These are phyloP conservation scores for Dactylella cylindrospora DNA, from an alignment of 2,329 filamentous ascomycete genomes.

Conservation along the genomic window DNA sequence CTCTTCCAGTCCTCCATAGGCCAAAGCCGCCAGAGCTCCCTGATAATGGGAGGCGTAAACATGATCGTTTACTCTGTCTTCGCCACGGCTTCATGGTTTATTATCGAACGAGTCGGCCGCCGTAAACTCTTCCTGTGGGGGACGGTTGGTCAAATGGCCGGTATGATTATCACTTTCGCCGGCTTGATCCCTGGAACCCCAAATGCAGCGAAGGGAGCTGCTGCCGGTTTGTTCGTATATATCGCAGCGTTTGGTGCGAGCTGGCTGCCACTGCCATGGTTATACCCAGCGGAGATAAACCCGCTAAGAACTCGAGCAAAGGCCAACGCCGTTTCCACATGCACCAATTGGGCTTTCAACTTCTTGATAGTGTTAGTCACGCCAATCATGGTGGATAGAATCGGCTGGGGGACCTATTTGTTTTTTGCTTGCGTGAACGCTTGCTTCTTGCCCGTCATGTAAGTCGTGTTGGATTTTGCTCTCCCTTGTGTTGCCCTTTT, in stretches of 20 bases:
- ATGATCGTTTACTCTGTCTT: slow-evolving; percentile 62
- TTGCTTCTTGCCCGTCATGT: slow-evolving; percentile 53
- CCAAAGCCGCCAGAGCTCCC: slow-evolving; percentile 53
- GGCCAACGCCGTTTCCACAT: slow-evolving; percentile 65
- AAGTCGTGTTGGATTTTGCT: slow-evolving; percentile 50
- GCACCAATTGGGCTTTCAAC: slow-evolving; percentile 54
- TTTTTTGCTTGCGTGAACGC: slow-evolving; percentile 53
- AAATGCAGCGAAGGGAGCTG: slow-evolving; percentile 53
- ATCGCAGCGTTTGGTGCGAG: slow-evolving; percentile 69
- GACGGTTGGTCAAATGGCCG: slow-evolving; percentile 63
- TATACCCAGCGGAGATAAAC: slow-evolving; percentile 63
- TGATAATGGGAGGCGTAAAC: slow-evolving; percentile 58
- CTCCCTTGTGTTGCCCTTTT: not conserved
- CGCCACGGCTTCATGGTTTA: slow-evolving; percentile 63
- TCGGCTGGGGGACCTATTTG: slow-evolving; percentile 51
- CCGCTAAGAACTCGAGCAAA: slow-evolving; percentile 59
- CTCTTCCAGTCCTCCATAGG: slow-evolving; percentile 52
- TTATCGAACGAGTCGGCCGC: slow-evolving; percentile 67
- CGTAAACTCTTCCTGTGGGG: slow-evolving; percentile 72
- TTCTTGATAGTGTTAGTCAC: slow-evolving; percentile 49
- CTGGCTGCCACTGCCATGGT: slow-evolving; percentile 66
- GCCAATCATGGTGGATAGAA: slow-evolving; percentile 48
- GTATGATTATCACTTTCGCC: slow-evolving; percentile 65
- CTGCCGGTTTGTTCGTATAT: slow-evolving; percentile 68
- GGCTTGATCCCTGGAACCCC: slow-evolving; percentile 52